A percentile compares a stretch with the other conserved stretches of the same genome.
These are phyloP conservation scores for Exophiala lecanii-corni DNA, from an alignment of 2,329 filamentous ascomycete genomes.

Conservation along the genomic window DNA sequence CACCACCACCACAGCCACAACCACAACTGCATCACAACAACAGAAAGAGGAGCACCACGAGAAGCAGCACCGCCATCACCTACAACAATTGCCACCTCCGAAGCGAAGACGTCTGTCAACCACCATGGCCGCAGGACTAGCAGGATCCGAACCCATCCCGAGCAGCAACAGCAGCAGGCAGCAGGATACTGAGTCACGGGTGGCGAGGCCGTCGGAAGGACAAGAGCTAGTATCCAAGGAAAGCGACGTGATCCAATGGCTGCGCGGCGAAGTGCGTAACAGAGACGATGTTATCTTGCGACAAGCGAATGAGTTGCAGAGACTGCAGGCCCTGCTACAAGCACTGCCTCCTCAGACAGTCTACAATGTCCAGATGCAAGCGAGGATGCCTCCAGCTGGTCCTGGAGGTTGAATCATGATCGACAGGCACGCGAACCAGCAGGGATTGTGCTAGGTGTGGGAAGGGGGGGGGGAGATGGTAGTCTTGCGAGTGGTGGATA, in stretches of 20 bases:
- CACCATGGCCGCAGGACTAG: not conserved
- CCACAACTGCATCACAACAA: not conserved
- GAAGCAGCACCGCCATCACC: slow-evolving; percentile 10
- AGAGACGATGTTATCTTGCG: slow-evolving; percentile 18
- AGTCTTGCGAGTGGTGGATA: too few species aligned
- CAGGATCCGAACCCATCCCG: not conserved
- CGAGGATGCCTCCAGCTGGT: slow-evolving; percentile 10
- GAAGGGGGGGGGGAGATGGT: too few species aligned
- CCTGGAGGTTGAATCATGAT: slow-evolving; percentile 11
- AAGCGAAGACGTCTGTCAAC: not conserved
- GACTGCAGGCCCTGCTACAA: slow-evolving; percentile 16
- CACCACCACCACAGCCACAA: not conserved
- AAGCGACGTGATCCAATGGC: slow-evolving; percentile 12
- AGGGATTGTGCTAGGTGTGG: too few species aligned
- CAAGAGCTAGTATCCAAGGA: not conserved
- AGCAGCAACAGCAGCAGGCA: not conserved
- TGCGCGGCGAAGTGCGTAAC: slow-evolving; percentile 12
- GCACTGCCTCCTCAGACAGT: slow-evolving; percentile 18
- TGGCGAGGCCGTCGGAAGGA: not conserved
- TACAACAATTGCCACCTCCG: not conserved
- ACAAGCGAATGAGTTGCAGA: slow-evolving; percentile 15
- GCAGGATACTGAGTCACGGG: too few species aligned
- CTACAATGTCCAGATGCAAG: slow-evolving; percentile 7
- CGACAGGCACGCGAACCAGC: too few species aligned
- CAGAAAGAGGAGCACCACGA: slow-evolving; percentile 8